Evolutionary conservation across 495 filamentous ascomycete genomes (phyloP), one percentile per base, ranked within the genome.

Genomic region (Penicillium paradoxum): DNA sequence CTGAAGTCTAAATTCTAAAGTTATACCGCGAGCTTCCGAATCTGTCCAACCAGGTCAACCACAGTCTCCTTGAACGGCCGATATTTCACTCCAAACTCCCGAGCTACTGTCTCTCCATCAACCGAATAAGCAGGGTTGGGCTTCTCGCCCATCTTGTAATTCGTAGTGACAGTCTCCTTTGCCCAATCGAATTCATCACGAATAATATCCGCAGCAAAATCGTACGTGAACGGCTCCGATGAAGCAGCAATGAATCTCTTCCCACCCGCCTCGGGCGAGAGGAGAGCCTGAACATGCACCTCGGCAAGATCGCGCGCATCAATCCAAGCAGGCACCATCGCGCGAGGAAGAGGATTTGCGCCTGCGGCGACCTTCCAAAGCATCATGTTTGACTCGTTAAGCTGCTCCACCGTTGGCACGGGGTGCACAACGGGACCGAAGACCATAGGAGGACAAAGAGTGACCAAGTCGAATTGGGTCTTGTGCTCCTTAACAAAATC

Each of bases 1-100:
- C 6, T 32, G 1, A 37, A 37, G 4, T 37, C 17, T 39, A 39
- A 10, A 90, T 72, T 15, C 11, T 15, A n/a, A 45, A 74, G 76
- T 86, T 85, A 90, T 7, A 84, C 88, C 15, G 89, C 74, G 11
- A 90, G 76, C 19, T 88, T 82, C 40, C 88, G 78, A 42, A 92
- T 45, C 40, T 63, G 60, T 7, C 29, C 27, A 14, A 53, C 33
- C 25, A 62, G 38, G 30, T 64, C 54, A 1, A 58, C 32, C 4
- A 78, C 73, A 3, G 68, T 75, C 45, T 77, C 65, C 48, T 57
- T 55, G 37, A 78, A 76, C 1, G 47, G 45, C 2, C 60, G 60
- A 51, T 75, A 78, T 30, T 17, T 42, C 7, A 75, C 41, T 7
- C 73, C 70, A 47, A 78, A 56, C 44, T 74, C 75, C 32, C 55